These are phyloP conservation scores for Scheffersomyces cryptocercus DNA, from an alignment of 1,139 yeast species.

Conservation along the genomic window DNA sequence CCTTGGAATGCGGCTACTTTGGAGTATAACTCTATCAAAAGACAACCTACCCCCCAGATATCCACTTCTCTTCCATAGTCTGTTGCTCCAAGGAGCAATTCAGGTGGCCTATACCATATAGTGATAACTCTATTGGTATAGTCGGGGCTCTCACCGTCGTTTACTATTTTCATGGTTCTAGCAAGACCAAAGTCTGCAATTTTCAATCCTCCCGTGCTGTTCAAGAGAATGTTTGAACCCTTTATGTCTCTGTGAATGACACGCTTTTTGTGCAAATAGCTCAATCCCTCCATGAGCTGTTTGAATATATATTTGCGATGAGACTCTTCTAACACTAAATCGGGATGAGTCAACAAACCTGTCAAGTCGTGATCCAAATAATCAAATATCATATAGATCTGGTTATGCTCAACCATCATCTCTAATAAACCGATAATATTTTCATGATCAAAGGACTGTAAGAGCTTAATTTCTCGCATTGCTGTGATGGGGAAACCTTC, in stretches of 20 bases:
- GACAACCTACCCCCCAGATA: slow-evolving; percentile 96
- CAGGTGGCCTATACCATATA: slow-evolving; percentile 97
- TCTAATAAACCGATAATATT: slow-evolving; percentile 82
- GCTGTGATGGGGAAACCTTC: slow-evolving; percentile 98
- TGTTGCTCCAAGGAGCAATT: slow-evolving; percentile 84
- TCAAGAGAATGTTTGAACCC: slow-evolving; percentile 85
- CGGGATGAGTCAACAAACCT: slow-evolving; percentile 81
- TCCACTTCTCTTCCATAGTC: slow-evolving; percentile 90
- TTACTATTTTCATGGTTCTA: slow-evolving; percentile 64
- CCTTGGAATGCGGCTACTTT: slow-evolving; percentile 83
- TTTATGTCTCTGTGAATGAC: slow-evolving; percentile 93
- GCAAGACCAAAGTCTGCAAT: slow-evolving; percentile 97
- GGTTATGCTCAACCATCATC: slow-evolving; percentile 84
- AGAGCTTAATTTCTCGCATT: slow-evolving; percentile 81
- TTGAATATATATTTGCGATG: slow-evolving; percentile 76
- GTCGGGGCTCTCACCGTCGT: slow-evolving; percentile 57
- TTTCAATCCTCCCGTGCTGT: slow-evolving; percentile 70
- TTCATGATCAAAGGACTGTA: slow-evolving; percentile 83
- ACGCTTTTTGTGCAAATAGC: slow-evolving; percentile 75
- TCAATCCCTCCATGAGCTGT: slow-evolving; percentile 79
- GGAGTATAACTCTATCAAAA: slow-evolving; percentile 77
- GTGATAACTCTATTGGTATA: slow-evolving; percentile 95
- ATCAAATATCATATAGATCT: slow-evolving; percentile 87
- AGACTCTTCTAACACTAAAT: slow-evolving; percentile 58
- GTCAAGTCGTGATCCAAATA: slow-evolving; percentile 93